Evolutionary conservation across 202 grass and related monocot species (phyloP), one percentile per base, ranked within the genome.

Genomic region (Dendrocalamus latiflorus): DNA sequence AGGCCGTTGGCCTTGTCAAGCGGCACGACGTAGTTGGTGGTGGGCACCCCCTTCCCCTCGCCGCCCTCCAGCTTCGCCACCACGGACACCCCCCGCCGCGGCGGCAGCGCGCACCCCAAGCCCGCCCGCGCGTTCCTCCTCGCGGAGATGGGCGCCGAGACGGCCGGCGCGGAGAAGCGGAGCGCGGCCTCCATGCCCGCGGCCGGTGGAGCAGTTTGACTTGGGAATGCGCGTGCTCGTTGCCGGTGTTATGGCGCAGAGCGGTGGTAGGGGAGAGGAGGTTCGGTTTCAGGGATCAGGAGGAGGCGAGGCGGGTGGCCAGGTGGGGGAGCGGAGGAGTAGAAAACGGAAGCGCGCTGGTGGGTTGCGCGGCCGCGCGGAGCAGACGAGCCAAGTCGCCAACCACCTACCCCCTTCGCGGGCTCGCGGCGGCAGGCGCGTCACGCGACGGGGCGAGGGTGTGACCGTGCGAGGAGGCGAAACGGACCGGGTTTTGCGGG

Each of bases 1-100:
- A 98, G 67, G 15, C 89, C 88, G 47, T 87, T 86, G 67, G 89
- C 44, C 85, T 88, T 93, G 86, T 92, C 92, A 38, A 97, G 88
- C 33, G 95, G 93, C 83, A 95, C 95, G 45, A 98, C 93, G 86
- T 98, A 98, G 89, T 98, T 98, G 34, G 93, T 87, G 25, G 91
- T 98, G 25, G 91, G 86, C 77, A 98, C 84, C 47, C 88, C 88
- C 45, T 87, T 94, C 25, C 90, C 94, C 1, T 80, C 90, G 77
- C 80, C 84, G 59, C 80, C 82, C 17, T 91, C 82, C 79, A 90
- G 18, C 84, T 78, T 86, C 51, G 88, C 88, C 74, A 26, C 84
- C 88, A 90, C 79, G 65, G 78, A 48, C 64, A n/a, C n/a, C 41
- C 21, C 3, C 21, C 30, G 3, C 39, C 36, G 34, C 9, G 18